phyloP scores from a whole-genome alignment of 2,329 filamentous ascomycete species.

The Fusarium graminum region DNA sequence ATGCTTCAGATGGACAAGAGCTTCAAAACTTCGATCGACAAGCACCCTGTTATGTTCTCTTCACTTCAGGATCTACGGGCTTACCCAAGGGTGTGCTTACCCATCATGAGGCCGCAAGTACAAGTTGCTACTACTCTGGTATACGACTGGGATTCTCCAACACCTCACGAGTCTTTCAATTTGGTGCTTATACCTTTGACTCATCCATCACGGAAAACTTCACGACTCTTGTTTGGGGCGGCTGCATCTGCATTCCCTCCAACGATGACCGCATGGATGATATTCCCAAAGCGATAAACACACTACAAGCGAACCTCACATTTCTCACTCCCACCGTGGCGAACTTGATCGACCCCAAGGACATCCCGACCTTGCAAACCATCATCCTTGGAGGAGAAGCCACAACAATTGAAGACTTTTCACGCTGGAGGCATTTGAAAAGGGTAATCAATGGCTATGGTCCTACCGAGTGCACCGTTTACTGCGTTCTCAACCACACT shows the following conservation, averaged over 20 bases:
- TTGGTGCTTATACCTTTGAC: constrained; percentile 9
- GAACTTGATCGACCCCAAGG: neutral
- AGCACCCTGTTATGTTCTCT: constrained; percentile 5
- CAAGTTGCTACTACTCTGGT: constrained; percentile 14
- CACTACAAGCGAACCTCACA: neutral
- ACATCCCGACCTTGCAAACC: neutral
- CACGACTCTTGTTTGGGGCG: constrained; percentile 7
- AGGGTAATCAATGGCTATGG: constrained; percentile 17
- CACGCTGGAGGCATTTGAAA: constrained; percentile 4
- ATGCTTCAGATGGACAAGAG: neutral
- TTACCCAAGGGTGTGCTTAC: constrained; percentile 8
- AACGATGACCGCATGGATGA: constrained; percentile 6
- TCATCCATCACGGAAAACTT: constrained; percentile 4
- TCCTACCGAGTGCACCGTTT: constrained; percentile 14
- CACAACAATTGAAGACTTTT: constrained; percentile 7
- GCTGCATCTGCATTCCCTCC: constrained; percentile 11
- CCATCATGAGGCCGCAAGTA: constrained; percentile 11
- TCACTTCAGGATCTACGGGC: neutral
- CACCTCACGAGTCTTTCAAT: constrained; percentile 15
- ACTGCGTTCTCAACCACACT: constrained; percentile 1
- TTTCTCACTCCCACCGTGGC: constrained; percentile 3
- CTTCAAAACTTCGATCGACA: constrained; percentile 4
- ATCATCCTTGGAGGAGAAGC: constrained; percentile 13
- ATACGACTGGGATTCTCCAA: constrained; percentile 10
- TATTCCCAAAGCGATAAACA: constrained; percentile 2